Conservation (phyloP, 83 land plant species). For the Diphasiastrum complanatum region DNA sequence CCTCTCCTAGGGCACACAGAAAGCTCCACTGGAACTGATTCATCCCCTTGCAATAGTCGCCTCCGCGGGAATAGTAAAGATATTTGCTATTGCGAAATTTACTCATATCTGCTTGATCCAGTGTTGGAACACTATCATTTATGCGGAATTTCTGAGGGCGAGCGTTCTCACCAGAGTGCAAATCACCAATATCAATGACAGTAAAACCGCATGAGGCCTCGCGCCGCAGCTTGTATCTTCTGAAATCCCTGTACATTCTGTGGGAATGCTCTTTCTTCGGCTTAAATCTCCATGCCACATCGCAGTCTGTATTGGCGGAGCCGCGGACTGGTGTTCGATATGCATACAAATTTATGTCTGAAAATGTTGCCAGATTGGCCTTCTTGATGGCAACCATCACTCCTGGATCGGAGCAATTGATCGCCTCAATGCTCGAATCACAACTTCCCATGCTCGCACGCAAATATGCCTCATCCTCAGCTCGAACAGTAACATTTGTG, state of each 20-base stretch:
- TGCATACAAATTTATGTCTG: conserved; percentile 58
- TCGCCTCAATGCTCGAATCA: conserved; percentile 24
- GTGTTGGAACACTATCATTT: conserved; percentile 46
- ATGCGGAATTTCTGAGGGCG: conserved; percentile 7
- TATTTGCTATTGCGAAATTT: conserved; percentile 51
- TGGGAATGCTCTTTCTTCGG: conserved; percentile 61
- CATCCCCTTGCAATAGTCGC: conserved; percentile 89
- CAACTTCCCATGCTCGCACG: conserved; percentile 19
- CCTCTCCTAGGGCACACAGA: conserved; percentile 84
- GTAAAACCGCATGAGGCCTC: conserved; percentile 41
- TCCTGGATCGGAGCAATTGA: conserved; percentile 65
- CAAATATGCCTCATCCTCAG: neutral
- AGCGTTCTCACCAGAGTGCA: conserved; percentile 78
- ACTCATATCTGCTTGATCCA: conserved; percentile 34
- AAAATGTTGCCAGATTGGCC: conserved; percentile 48
- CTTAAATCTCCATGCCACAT: conserved; percentile 80
- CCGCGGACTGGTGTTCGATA: conserved; percentile 68
- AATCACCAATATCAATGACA: conserved; percentile 60
- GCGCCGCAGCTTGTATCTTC: conserved; percentile 49
- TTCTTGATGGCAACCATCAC: conserved; percentile 57
- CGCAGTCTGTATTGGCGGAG: conserved; percentile 40
- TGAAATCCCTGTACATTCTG: conserved; percentile 68
- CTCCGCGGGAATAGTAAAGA: conserved; percentile 61
- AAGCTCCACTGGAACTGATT: conserved; percentile 84
- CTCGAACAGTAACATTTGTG: neutral